Conservation (phyloP, 2,329 filamentous ascomycete genomes). For the Aspergillus melleus region DNA sequence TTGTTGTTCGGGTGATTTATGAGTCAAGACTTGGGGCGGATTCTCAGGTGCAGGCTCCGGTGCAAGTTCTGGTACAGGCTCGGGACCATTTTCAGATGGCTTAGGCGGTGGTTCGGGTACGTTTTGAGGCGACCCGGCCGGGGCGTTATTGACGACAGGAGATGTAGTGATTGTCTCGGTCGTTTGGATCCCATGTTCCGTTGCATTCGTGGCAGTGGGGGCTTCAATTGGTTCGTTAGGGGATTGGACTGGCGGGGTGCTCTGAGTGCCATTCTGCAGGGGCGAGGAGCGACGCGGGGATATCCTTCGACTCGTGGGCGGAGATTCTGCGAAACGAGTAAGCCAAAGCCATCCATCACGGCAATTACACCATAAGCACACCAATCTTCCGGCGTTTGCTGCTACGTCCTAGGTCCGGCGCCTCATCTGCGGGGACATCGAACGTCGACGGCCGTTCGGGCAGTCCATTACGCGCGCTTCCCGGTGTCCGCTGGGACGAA, state of each 20-base stretch:
- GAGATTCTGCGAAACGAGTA: conserved; percentile 12
- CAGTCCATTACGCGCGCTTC: conserved; percentile 33
- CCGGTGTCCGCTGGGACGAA: conserved; percentile 25
- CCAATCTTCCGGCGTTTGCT: conserved; percentile 36
- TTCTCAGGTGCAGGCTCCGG: not conserved
- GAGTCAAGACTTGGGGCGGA: not conserved
- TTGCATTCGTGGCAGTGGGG: not conserved
- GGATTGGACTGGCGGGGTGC: not conserved
- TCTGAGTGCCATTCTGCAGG: conserved; percentile 7
- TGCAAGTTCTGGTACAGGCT: not conserved
- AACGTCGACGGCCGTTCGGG: conserved; percentile 36
- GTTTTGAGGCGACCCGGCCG: not conserved
- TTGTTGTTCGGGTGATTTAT: not conserved
- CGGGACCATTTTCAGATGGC: not conserved
- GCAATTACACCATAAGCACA: conserved; percentile 18
- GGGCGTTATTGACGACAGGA: not conserved
- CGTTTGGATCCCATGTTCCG: not conserved
- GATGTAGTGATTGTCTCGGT: not conserved
- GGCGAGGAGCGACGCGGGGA: conserved; percentile 6
- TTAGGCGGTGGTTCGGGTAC: not conserved
- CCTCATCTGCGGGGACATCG: conserved; percentile 37
- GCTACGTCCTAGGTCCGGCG: conserved; percentile 26
- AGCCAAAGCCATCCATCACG: not conserved
- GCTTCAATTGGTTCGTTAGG: not conserved
- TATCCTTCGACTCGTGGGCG: conserved; percentile 3